Evolutionary conservation across 192 early-diverging fungal species (phyloP).

Genomic region (Linderina pennispora): DNA sequence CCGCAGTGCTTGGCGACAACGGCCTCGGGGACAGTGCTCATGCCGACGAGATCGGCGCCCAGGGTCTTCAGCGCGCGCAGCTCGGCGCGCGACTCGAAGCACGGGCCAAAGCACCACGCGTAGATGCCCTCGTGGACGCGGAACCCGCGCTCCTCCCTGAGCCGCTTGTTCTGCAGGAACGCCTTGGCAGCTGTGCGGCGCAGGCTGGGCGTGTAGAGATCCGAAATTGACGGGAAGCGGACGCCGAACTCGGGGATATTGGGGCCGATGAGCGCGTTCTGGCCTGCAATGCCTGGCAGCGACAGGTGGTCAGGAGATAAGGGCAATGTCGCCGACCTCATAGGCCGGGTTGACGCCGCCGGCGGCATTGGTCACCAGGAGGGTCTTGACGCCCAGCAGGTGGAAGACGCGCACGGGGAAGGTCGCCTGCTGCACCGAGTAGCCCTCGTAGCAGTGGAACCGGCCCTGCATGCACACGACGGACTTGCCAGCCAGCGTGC

Average conservation of each 20-base stretch:
- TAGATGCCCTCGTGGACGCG: conserved; percentile 80
- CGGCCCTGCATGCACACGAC: conserved; percentile 88
- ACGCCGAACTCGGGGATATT: conserved; percentile 79
- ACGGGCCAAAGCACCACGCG: conserved; percentile 77
- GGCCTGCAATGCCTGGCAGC: conserved; percentile 67
- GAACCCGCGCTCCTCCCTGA: conserved; percentile 35
- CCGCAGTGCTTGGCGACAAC: conserved; percentile 82
- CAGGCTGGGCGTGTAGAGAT: conserved; percentile 78
- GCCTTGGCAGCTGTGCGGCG: conserved; percentile 51
- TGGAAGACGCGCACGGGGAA: conserved; percentile 86
- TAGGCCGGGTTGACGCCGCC: conserved; percentile 76
- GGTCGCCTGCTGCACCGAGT: conserved; percentile 66
- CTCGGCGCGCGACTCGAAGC: conserved; percentile 86
- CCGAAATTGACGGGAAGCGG: conserved; percentile 83
- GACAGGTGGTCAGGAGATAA: conserved; percentile 79
- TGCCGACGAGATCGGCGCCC: conserved; percentile 85
- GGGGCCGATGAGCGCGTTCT: conserved; percentile 78
- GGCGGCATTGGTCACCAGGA: conserved; percentile 85
- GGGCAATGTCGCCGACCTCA: conserved; percentile 80
- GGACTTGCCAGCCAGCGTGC: conserved; percentile 62
- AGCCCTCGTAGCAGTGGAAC: conserved; percentile 90
- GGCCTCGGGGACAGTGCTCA: conserved; percentile 90
- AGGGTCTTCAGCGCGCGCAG: conserved; percentile 61
- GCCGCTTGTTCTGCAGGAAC: conserved; percentile 23
- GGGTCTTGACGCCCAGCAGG: conserved; percentile 68